A percentile compares a stretch with the other conserved stretches of the same genome.
These are phyloP conservation scores for Myxozyma neglecta DNA, from an alignment of 805 yeast genomes.

Conservation along the genomic window DNA sequence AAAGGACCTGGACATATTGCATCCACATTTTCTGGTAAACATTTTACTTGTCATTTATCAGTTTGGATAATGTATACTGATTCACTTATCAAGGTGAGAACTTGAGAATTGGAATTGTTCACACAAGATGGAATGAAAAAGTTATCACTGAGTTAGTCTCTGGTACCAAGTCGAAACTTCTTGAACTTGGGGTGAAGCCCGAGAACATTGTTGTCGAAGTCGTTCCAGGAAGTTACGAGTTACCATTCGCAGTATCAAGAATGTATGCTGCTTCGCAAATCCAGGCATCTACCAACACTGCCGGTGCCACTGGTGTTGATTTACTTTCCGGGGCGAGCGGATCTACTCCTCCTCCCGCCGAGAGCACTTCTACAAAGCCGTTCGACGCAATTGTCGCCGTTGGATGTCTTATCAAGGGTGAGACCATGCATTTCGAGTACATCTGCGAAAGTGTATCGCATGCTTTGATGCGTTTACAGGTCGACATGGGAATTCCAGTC, in stretches of 20 bases:
- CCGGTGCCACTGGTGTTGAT: conserved; percentile 23
- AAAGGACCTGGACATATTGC: conserved; percentile 18
- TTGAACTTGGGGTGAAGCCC: conserved; percentile 70
- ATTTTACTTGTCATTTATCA: not conserved
- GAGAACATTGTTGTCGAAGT: conserved; percentile 77
- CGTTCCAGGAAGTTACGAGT: conserved; percentile 94
- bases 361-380: conserved; percentile 19
- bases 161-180: conserved; percentile 63
- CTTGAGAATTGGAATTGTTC: conserved; percentile 79
- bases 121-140: conserved; percentile 90
- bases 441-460: conserved; percentile 87
- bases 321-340: conserved; percentile 19
- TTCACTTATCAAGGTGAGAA: conserved; percentile 32
- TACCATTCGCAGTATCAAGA: conserved; percentile 70
- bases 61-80: not conserved
- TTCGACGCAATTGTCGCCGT: conserved; percentile 89
- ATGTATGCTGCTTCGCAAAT: conserved; percentile 33
- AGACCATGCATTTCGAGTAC: conserved; percentile 97
- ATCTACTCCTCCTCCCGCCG: conserved; percentile 14
- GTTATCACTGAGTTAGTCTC: conserved; percentile 76
- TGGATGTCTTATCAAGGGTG: conserved; percentile 93
- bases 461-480: conserved; percentile 80
- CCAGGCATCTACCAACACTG: conserved; percentile 12
- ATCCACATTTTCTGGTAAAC: conserved; percentile 9
- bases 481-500: conserved; percentile 68